Base-by-base conservation (phyloP, 2,329 filamentous ascomycete genomes). In the Penicillium sumatraense region DNA sequence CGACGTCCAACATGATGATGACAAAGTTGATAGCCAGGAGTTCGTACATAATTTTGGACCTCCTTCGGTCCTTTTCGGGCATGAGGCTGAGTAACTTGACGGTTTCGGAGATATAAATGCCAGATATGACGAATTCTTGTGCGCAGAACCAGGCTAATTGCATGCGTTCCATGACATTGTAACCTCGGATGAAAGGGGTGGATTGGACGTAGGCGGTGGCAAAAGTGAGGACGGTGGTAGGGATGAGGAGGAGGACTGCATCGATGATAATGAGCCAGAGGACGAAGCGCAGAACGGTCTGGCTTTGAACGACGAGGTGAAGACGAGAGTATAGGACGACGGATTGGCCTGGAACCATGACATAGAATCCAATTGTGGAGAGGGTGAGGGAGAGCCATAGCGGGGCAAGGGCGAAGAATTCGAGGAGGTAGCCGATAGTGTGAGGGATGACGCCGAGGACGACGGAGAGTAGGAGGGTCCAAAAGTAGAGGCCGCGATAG, bases 301-400 rank as follows among this genome's bases (percentile, higher is more conserved):
- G 72, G 41, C 80, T 82, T 41, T 79, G 79, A 1, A 83, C 73
- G n/a, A 88, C 76, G 8, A 88, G 74, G 62, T 87, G 84, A 1
- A 88, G 78, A 7, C 85, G 80, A 0, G 84, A 87, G 73, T 84
- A 88, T 1, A 88, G 74, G 1, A 88, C 85, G n/a, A 87, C 61
- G 0, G 81, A 82, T 65, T 86, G 83, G 2, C 84, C 84, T 2
- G 84, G 84, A 1, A 87, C 80, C 82, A 87, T 86, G 6, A 75
- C 61, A 58, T 81, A 81, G 77, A 85, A 83, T 10, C 83, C 84
- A 55, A 87, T 61, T 5, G 76, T 77, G 33, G 80, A 72, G 2
- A 81, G 57, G 7, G 75, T 71, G 20, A 76, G 66, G 3, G 67
- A 66, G 16, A 73, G 50, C 67, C 75, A 77, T 21, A 68, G 23